Evolutionary conservation across 352 stramenopile genomes (phyloP).

Genomic region (Phytopythium kandeliae): DNA sequence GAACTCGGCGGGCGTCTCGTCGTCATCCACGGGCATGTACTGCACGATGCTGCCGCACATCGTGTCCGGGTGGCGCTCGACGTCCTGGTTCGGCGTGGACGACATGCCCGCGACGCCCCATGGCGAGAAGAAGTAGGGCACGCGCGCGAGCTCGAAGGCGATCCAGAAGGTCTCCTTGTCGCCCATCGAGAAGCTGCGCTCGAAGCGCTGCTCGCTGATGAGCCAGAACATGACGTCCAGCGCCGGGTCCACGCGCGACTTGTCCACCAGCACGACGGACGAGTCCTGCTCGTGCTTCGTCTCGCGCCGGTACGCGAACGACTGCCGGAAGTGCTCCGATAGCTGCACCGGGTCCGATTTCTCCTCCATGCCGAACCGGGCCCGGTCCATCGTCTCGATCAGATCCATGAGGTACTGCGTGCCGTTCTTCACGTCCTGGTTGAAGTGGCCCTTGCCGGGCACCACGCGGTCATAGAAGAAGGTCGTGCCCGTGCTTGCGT

Average conservation of each 20-base stretch:
- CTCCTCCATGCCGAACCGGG: conserved; percentile 15
- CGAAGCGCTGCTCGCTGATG: conserved; percentile 10
- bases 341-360: neutral
- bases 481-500: conserved; percentile 24
- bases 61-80: conserved; percentile 10
- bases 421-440: conserved; percentile 13
- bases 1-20: conserved; percentile 12
- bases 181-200: conserved; percentile 8
- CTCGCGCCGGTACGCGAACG: conserved; percentile 22
- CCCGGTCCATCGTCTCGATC: conserved; percentile 29
- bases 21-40: conserved; percentile 12
- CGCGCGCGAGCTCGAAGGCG: conserved; percentile 14
- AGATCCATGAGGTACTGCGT: conserved; percentile 20
- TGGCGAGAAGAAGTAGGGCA: conserved; percentile 20
- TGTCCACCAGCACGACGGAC: conserved; percentile 38
- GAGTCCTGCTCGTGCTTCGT: conserved; percentile 41
- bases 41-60: conserved; percentile 19
- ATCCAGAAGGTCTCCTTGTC: conserved; percentile 27
- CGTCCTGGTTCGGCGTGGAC: conserved; percentile 9
- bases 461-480: conserved; percentile 50
- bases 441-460: conserved; percentile 15
- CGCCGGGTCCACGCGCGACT: conserved; percentile 6
- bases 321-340: conserved; percentile 22
- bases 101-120: conserved; percentile 15
- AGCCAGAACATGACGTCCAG: conserved; percentile 13